phyloP scores from a whole-genome alignment of 2,329 filamentous ascomycete species.

The Alternaria metachromatica region DNA sequence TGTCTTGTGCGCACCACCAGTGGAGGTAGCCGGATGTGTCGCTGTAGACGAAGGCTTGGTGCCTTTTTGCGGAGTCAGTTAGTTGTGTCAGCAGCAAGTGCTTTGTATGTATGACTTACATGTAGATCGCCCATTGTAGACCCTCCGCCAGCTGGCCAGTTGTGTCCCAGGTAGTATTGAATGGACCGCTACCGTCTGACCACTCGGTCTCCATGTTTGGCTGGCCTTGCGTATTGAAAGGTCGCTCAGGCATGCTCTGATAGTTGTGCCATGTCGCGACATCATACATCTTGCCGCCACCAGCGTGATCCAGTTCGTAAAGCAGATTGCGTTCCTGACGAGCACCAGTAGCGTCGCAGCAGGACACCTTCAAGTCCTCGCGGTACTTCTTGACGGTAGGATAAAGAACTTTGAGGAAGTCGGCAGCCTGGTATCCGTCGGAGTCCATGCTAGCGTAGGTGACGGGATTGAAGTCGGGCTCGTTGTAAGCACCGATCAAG shows the following conservation, averaged over 20 bases:
- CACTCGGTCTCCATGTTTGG: slow-evolving; percentile 61
- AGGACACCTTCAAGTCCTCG: slow-evolving; percentile 44
- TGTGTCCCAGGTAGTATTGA: slow-evolving; percentile 53
- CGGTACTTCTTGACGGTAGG: slow-evolving; percentile 44
- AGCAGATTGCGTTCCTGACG: slow-evolving; percentile 7
- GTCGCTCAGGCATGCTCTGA: slow-evolving; percentile 46
- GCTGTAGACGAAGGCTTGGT: slow-evolving; percentile 12
- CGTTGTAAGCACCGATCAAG: slow-evolving; percentile 52
- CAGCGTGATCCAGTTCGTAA: slow-evolving; percentile 39
- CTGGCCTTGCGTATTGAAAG: slow-evolving; percentile 49
- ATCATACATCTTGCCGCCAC: slow-evolving; percentile 46
- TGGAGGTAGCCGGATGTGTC: slow-evolving; percentile 57
- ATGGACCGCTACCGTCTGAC: slow-evolving; percentile 50
- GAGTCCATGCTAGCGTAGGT: slow-evolving; percentile 56
- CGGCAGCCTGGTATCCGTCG: slow-evolving; percentile 54
- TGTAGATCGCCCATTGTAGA: slow-evolving; percentile 61
- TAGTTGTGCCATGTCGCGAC: slow-evolving; percentile 51
- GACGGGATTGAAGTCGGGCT: slow-evolving; percentile 47
- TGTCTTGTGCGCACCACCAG: slow-evolving; percentile 54
- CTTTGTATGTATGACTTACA: slow-evolving; percentile 40
- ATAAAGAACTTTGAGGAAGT: slow-evolving; percentile 57
- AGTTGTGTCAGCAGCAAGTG: slow-evolving; percentile 10
- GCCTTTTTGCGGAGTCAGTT: slow-evolving; percentile 16
- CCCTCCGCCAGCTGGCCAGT: slow-evolving; percentile 57
- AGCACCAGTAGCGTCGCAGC: slow-evolving; percentile 51